Evolutionary conservation across 495 filamentous ascomycete species (phyloP).

Genomic region (Amphirosellinia nigrospora): DNA sequence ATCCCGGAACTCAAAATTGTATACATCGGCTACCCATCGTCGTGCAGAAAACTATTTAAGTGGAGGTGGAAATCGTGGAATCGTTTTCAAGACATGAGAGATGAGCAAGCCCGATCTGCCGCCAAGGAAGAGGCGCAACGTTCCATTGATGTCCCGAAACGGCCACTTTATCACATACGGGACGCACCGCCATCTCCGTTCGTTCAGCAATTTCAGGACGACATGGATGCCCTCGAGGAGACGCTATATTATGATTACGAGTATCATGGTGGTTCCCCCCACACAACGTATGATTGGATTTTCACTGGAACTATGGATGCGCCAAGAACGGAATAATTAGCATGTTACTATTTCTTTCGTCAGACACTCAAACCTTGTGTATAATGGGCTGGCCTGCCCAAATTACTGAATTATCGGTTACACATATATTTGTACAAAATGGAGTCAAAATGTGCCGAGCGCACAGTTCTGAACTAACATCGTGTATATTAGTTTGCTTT

Average conservation of each 20-base stretch:
- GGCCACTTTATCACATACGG: background rate
- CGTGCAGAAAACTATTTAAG: background rate
- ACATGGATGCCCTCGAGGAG: conserved; percentile 5
- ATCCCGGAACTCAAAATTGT: conserved; percentile 10
- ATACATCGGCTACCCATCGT: background rate
- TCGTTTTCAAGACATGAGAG: background rate
- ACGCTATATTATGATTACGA: background rate
- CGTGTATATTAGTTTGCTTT: background rate
- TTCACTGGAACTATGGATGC: background rate
- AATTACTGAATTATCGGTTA: background rate
- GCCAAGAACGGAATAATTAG: background rate
- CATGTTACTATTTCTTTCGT: background rate
- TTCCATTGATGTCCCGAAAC: conserved; percentile 4
- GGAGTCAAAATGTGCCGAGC: background rate
- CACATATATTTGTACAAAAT: background rate
- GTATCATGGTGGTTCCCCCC: background rate
- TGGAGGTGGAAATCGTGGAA: conserved; percentile 6
- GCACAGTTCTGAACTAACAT: background rate
- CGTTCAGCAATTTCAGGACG: conserved; percentile 8
- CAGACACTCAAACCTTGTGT: background rate
- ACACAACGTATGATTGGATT: background rate
- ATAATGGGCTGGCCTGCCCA: background rate
- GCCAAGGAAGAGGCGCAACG: conserved; percentile 4
- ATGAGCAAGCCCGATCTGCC: background rate
- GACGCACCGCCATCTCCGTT: conserved; percentile 5